Percentiles rank a stretch among this genome's conserved stretches.
phyloP scores from a whole-genome alignment of 257 asterid genomes.

The Galeopsis tetrahit region DNA sequence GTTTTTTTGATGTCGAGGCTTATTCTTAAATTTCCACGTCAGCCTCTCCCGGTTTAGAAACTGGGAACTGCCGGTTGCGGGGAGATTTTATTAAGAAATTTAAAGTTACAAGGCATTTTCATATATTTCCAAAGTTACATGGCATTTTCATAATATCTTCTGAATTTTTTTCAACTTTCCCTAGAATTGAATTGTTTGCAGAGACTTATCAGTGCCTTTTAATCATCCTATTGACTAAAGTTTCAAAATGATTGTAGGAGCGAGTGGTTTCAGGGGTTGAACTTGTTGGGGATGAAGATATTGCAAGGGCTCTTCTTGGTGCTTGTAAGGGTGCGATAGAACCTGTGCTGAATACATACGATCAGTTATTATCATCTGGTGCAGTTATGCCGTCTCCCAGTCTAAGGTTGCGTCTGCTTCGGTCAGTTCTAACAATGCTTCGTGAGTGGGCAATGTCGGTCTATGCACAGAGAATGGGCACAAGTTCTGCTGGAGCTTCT shows the following conservation, averaged over 20 bases:
- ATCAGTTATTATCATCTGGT: conserved; percentile 78
- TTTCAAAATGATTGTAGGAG: conserved; percentile 56
- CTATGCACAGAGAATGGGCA: conserved; percentile 76
- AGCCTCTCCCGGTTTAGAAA: no score
- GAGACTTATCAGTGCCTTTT: not conserved
- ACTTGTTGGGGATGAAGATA: conserved; percentile 87
- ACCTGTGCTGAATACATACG: conserved; percentile 83
- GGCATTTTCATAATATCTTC: no score
- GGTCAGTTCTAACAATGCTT: conserved; percentile 79
- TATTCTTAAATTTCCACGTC: no score
- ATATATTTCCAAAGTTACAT: no score
- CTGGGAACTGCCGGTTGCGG: no score
- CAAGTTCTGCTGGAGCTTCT: conserved; percentile 83
- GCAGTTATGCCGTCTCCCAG: conserved; percentile 71
- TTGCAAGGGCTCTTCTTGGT: conserved; percentile 84
- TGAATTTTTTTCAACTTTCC: no score
- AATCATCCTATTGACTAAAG: conserved; percentile 3
- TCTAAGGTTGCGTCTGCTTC: conserved; percentile 78
- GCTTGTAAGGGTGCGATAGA: conserved; percentile 90
- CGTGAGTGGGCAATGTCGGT: conserved; percentile 88
- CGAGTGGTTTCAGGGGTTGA: conserved; percentile 73
- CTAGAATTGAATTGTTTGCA: not conserved
- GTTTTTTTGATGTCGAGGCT: no score
- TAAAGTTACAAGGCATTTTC: no score
- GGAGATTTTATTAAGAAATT: no score